phyloP scores from a whole-genome alignment of 768 basidiomycete genomes.

The Artomyces pyxidatus region DNA sequence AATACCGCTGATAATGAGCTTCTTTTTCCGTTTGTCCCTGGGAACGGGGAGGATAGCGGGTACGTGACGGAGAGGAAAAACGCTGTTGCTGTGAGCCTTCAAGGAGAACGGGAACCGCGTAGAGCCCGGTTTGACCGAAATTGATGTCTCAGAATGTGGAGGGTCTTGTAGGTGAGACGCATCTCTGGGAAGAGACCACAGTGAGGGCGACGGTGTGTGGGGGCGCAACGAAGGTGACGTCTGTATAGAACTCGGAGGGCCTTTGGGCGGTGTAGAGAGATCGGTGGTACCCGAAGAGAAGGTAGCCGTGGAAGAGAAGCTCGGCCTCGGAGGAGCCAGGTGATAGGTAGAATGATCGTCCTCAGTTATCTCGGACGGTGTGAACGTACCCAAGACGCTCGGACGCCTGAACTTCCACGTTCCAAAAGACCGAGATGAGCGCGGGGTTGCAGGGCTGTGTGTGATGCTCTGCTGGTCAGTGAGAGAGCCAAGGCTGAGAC shows the following conservation, averaged over 20 bases:
- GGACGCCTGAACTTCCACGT: constrained; percentile 32
- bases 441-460: not conserved
- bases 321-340: constrained; percentile 15
- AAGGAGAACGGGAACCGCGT: constrained; percentile 27
- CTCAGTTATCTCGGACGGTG: constrained; percentile 31
- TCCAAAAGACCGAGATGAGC: constrained; percentile 7
- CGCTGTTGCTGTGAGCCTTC: constrained; percentile 14
- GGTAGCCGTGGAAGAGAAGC: constrained; percentile 17
- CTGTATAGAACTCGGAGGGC: constrained; percentile 26
- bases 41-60: constrained; percentile 18
- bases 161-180: constrained; percentile 33
- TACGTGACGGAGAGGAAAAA: constrained; percentile 13
- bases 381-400: constrained; percentile 57
- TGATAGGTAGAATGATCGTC: constrained; percentile 26
- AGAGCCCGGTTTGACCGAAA: constrained; percentile 20
- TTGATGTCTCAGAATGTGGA: constrained; percentile 18
- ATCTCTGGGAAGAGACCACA: constrained; percentile 32
- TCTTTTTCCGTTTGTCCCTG: constrained; percentile 47
- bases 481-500: constrained; percentile 23
- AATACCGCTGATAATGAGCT: constrained; percentile 65
- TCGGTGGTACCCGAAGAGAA: constrained; percentile 16
- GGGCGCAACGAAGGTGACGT: constrained; percentile 28
- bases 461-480: not conserved
- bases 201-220: constrained; percentile 27
- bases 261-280: constrained; percentile 21